Percentiles rank a stretch among this genome's conserved stretches.
These are phyloP conservation scores for Gaultheria prostrata DNA, from an alignment of 148 eudicot genomes.

Conservation along the genomic window DNA sequence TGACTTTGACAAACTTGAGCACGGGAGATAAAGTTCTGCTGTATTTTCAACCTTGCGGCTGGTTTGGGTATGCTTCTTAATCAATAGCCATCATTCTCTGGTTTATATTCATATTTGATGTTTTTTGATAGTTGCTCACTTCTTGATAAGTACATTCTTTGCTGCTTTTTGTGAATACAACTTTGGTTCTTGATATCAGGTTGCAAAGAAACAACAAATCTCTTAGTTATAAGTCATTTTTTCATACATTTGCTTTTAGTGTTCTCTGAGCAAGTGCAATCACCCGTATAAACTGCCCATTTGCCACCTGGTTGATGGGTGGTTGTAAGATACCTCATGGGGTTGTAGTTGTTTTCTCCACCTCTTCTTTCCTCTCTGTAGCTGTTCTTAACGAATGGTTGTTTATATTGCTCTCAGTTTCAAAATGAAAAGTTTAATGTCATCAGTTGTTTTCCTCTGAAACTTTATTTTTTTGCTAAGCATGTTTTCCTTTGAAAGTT, in stretches of 20 bases:
- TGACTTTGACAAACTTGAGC: constrained; percentile 79
- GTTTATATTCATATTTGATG: neutral
- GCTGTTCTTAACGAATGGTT: neutral
- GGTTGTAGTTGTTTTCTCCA: constrained; percentile 7
- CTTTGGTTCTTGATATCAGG: neutral
- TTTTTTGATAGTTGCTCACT: neutral
- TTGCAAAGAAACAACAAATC: neutral
- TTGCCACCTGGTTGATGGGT: constrained; percentile 5
- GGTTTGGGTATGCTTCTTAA: constrained; percentile 80
- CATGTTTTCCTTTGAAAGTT: neutral
- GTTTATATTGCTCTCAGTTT: constrained; percentile 10
- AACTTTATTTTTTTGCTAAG: neutral
- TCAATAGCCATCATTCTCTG: neutral
- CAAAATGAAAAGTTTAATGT: neutral
- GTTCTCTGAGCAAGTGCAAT: neutral
- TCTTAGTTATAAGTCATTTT: neutral
- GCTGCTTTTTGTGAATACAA: neutral
- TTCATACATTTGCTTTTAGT: neutral
- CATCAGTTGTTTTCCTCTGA: neutral
- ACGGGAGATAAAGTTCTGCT: constrained; percentile 95
- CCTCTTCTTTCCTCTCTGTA: neutral
- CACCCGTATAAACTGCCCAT: neutral
- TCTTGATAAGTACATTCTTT: neutral
- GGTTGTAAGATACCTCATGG: neutral
- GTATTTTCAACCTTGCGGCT: constrained; percentile 96